phyloP scores from a whole-genome alignment of 208 protist genomes.

The Giardia muris region DNA sequence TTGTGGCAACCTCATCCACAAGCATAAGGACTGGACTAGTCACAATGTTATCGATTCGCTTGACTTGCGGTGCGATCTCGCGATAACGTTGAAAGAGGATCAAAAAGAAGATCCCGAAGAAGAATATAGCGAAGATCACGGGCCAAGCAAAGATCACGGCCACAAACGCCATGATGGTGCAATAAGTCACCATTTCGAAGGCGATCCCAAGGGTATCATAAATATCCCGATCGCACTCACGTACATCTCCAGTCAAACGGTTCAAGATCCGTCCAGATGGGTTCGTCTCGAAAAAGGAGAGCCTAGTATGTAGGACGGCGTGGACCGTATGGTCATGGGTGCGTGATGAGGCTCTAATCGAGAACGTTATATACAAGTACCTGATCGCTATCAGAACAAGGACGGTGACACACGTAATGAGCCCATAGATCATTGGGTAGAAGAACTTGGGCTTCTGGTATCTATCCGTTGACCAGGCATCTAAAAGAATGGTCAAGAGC shows the following conservation, averaged over 20 bases:
- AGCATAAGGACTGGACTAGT: background rate
- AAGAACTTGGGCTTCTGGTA: background rate
- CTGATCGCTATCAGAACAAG: background rate
- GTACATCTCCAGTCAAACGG: background rate
- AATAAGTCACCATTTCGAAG: background rate
- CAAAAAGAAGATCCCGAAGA: background rate
- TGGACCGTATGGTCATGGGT: background rate
- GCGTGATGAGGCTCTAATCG: background rate
- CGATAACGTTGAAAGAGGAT: background rate
- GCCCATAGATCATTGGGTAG: background rate
- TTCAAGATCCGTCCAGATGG: background rate
- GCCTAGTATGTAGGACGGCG: background rate
- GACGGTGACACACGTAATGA: background rate
- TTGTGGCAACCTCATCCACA: background rate
- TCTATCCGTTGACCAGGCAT: conserved; percentile 5
- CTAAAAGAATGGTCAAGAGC: background rate
- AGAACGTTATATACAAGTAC: background rate
- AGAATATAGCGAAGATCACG: background rate
- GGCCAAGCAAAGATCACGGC: background rate
- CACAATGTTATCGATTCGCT: background rate
- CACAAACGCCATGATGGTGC: background rate
- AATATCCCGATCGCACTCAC: background rate
- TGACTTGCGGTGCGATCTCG: background rate
- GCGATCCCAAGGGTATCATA: background rate
- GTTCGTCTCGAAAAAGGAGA: background rate